Conservation (phyloP, 306 rosid species). For the Argentina anserina region DNA sequence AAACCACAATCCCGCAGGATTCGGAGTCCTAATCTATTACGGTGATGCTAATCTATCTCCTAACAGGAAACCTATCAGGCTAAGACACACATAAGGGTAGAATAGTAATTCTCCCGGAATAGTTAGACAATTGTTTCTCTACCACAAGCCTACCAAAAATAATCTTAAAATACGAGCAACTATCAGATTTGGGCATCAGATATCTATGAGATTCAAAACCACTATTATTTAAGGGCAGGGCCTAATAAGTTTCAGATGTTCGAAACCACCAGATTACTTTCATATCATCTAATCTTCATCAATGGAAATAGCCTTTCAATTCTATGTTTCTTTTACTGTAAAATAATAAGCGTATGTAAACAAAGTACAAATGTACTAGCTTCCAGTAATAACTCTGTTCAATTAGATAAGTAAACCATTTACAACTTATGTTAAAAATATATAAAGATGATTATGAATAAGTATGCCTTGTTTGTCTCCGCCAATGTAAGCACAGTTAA, state of each 20-base stretch:
- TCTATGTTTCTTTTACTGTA: not conserved
- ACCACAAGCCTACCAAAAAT: not conserved
- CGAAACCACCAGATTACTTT: not conserved
- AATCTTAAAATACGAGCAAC: too few relatives aligned
- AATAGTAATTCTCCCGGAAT: too few relatives aligned
- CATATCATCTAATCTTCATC: not conserved
- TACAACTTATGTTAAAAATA: not conserved
- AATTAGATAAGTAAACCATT: slow-evolving; percentile 12
- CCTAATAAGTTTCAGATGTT: not conserved
- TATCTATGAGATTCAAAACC: not conserved
- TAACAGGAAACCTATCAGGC: too few relatives aligned
- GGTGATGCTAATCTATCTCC: too few relatives aligned
- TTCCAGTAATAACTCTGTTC: slow-evolving; percentile 3
- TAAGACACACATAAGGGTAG: too few relatives aligned
- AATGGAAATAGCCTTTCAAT: not conserved
- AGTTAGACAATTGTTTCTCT: not conserved
- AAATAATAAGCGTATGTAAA: not conserved
- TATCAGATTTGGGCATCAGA: not conserved
- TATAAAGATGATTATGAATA: not conserved
- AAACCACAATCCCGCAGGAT: too few relatives aligned
- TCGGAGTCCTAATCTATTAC: too few relatives aligned
- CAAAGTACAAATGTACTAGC: not conserved
- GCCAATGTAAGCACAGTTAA: slow-evolving; percentile 96
- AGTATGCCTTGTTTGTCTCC: slow-evolving; percentile 72
- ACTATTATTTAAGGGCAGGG: not conserved